Evolutionary conservation across 352 stramenopile species (phyloP).

Genomic region (Globisporangium acanthophoron): DNA sequence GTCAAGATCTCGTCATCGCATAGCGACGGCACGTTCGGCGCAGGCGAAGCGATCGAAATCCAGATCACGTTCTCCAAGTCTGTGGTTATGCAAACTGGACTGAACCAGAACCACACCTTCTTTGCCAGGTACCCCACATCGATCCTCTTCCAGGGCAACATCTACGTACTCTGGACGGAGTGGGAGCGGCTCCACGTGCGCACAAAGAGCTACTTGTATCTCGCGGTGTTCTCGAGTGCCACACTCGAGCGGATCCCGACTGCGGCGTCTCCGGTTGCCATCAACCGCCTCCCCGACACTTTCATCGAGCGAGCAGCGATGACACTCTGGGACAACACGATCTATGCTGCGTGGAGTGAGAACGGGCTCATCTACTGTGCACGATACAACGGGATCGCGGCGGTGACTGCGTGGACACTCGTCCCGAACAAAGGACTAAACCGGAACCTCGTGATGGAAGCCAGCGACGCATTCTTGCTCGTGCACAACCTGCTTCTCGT

Average conservation of each 20-base stretch:
- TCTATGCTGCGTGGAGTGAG: constrained; percentile 76
- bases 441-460: constrained; percentile 43
- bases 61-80: constrained; percentile 62
- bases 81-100: constrained; percentile 48
- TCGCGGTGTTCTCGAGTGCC: constrained; percentile 38
- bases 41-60: constrained; percentile 63
- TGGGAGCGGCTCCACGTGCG: constrained; percentile 24
- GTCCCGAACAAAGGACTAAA: constrained; percentile 64
- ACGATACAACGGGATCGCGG: constrained; percentile 37
- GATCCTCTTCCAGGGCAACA: constrained; percentile 29
- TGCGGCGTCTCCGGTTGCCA: constrained; percentile 11
- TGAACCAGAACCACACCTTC: constrained; percentile 56
- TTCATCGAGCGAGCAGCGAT: constrained; percentile 49
- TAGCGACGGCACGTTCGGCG: constrained; percentile 39
- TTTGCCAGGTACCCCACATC: constrained; percentile 36
- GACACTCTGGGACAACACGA: constrained; percentile 30
- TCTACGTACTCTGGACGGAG: constrained; percentile 72
- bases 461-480: constrained; percentile 35
- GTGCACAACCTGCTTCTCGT: constrained; percentile 60
- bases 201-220: constrained; percentile 47
- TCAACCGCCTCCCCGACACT: constrained; percentile 42
- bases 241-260: constrained; percentile 29
- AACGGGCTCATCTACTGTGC: constrained; percentile 51
- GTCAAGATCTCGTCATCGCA: constrained; percentile 54
- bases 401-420: constrained; percentile 37